Evolutionary conservation across 495 filamentous ascomycete genomes (phyloP), one percentile per base, ranked within the genome.

Genomic region (Penicillium argentinense): DNA sequence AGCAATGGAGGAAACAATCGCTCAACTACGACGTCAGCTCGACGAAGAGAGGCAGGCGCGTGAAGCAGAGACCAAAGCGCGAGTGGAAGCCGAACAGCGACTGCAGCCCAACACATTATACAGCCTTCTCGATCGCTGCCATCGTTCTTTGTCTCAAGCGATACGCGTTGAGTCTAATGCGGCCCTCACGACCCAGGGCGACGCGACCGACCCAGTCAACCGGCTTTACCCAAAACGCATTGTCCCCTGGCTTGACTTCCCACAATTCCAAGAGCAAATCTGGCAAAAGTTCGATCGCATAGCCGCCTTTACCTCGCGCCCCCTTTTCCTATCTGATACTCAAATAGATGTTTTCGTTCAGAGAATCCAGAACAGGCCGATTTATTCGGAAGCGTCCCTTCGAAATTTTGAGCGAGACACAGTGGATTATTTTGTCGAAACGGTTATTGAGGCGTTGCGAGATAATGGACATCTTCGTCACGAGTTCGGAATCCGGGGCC

Each of bases 311-410:
- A 53, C 49, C 48, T 55, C 56, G n/a, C 49, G 37, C n/a, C 47
- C 40, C 14, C 49, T 59, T 3, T 89, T 83, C 45, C 85, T 74
- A 1, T 67, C 86, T 18, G 30, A 62, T 54, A 44, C 13, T 24
- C 49, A 62, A 45, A 19, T 56, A 11, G 55, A 62, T 30, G 56
- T 49, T 38, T 52, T 62, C 41, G 48, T 18, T 28, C 59, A 43
- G 17, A 59, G 53, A 38, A 48, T 57, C 30, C 44, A 57, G 46
- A 48, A 61, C 30, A 44, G 17, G 36, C 53, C 53, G 33, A 64
- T 60, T 16, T 61, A 64, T 47, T 64, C 53, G 18, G 55, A 64
- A 49, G 42, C 49, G 16, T 53, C 53, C 19, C 47, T 59, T 26
- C 57, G 45, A 17, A 57, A 59, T 49, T 59, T 60, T 48, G 44